Conservation (phyloP, 495 filamentous ascomycete genomes). For the Glarea lozoyensis region DNA sequence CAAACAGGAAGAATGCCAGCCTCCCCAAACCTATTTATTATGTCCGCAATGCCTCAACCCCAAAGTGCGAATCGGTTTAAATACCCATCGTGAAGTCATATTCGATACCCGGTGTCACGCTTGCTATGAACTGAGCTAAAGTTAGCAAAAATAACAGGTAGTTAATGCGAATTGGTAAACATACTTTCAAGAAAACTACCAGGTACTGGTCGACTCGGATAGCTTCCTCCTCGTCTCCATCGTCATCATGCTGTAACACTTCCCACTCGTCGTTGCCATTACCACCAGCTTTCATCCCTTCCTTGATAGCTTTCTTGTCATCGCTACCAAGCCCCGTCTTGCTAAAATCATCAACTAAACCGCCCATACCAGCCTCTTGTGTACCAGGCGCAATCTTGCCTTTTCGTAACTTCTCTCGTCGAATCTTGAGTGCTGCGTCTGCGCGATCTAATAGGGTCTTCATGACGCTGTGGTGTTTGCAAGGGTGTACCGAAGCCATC, state of each 20-base stretch:
- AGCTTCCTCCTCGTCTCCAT: constrained; percentile 70
- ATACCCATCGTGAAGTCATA: constrained; percentile 98
- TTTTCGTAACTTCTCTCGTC: constrained; percentile 66
- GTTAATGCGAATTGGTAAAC: constrained; percentile 13
- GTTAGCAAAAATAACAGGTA: constrained; percentile 6
- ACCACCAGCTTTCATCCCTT: constrained; percentile 25
- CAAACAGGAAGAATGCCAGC: not conserved
- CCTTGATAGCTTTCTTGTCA: constrained; percentile 19
- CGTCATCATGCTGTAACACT: constrained; percentile 49
- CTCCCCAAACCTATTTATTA: not conserved
- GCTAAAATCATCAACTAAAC: constrained; percentile 49
- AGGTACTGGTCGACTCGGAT: constrained; percentile 97
- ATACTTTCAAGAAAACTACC: constrained; percentile 84
- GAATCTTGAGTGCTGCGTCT: constrained; percentile 83
- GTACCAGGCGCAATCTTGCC: constrained; percentile 26
- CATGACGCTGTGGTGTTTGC: constrained; percentile 93
- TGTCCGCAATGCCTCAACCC: not conserved
- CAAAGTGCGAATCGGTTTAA: constrained; percentile 24
- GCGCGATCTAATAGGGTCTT: constrained; percentile 93
- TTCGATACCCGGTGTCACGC: constrained; percentile 93
- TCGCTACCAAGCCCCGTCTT: constrained; percentile 41
- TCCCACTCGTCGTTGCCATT: constrained; percentile 77
- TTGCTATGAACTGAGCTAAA: constrained; percentile 69
- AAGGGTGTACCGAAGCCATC: constrained; percentile 93
- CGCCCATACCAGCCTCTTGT: constrained; percentile 42